Base-by-base conservation (phyloP, 495 filamentous ascomycete genomes). In the Jackrogersella multiformis region DNA sequence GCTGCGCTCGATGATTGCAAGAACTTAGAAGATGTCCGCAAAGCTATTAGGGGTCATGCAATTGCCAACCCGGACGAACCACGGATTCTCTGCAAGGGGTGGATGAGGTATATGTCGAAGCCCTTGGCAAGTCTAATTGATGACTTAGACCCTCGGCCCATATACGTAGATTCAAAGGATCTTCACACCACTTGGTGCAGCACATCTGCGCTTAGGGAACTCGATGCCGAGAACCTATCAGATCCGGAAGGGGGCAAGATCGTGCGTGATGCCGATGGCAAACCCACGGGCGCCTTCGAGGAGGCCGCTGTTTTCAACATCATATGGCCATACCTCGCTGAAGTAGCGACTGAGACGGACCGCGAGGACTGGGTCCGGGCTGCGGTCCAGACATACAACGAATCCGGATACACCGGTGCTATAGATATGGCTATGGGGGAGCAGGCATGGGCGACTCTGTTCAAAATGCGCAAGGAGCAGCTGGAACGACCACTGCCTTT, bases 371-470 rank as follows among this genome's bases (percentile, higher is more conserved):
- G 85, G 0, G 73, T 89, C 55, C 70, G 74, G 32, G 73, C 76
- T 0, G 87, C 86, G 0, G 77, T 86, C 7, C 32, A 66, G 5
- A 76, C 80, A 15, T 89, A 88, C 62, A 83, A 82, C 30, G 76
- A 76, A 0, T 79, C 80, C 4, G 88, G 87, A 0, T 89, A 88
- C 60, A 89, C 87, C 0, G 88, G 88, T 0, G 55, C 87, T 56
- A 80, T 90, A 4, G 88, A 90, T 57, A 90, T 90, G 88, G 88
- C 87, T 15, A 89, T 90, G 88, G 86, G 89, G 34, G 83, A 89
- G 16, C 77, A 77, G 5, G 76, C 79, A 16, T 89, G 87, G 87
- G 80, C 82, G 8, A 79, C 84, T 16, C 65, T 90, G 26, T 79
- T 83, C 8, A 60, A 73, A 3, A 78, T 84, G 38, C 79, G 80